Evolutionary conservation across 2,329 filamentous ascomycete species (phyloP).

Genomic region (Dendrostoma leiphaemia): DNA sequence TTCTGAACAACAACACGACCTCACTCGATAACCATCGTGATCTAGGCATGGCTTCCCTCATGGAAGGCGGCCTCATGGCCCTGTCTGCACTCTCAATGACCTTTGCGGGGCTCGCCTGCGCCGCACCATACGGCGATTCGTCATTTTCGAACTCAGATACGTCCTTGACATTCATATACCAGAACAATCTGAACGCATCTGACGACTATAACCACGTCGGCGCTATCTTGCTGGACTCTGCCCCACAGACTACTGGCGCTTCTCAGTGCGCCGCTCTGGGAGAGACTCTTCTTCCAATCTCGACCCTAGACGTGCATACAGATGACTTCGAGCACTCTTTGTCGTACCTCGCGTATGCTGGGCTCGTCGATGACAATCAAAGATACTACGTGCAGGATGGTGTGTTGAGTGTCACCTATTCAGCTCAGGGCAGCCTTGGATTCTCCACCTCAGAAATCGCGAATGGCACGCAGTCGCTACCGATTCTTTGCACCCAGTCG

Average conservation of each 20-base stretch:
- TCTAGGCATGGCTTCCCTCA: constrained; percentile 1
- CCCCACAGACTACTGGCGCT: constrained; percentile 33
- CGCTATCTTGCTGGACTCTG: constrained; percentile 46
- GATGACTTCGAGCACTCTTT: constrained; percentile 44
- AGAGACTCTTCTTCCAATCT: constrained; percentile 43
- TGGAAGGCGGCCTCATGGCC: neutral
- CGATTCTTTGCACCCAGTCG: constrained; percentile 51
- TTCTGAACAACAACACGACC: neutral
- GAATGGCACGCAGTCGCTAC: constrained; percentile 31
- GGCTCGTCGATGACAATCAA: constrained; percentile 21
- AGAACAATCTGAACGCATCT: constrained; percentile 53
- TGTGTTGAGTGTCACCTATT: constrained; percentile 35
- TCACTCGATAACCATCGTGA: neutral
- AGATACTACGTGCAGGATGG: constrained; percentile 42
- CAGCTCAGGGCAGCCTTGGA: constrained; percentile 5
- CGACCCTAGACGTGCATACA: constrained; percentile 38
- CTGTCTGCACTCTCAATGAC: neutral
- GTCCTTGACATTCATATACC: constrained; percentile 49
- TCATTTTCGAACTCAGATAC: constrained; percentile 33
- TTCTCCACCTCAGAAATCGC: constrained; percentile 22
- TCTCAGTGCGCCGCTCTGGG: constrained; percentile 44
- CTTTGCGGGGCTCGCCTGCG: neutral
- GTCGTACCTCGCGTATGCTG: constrained; percentile 31
- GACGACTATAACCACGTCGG: constrained; percentile 52
- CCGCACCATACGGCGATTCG: neutral